A percentile compares a stretch with the other conserved stretches of the same genome.
These are phyloP conservation scores for Colletotrichum euphorbiae DNA, from an alignment of 2,329 filamentous ascomycete species.

Conservation along the genomic window DNA sequence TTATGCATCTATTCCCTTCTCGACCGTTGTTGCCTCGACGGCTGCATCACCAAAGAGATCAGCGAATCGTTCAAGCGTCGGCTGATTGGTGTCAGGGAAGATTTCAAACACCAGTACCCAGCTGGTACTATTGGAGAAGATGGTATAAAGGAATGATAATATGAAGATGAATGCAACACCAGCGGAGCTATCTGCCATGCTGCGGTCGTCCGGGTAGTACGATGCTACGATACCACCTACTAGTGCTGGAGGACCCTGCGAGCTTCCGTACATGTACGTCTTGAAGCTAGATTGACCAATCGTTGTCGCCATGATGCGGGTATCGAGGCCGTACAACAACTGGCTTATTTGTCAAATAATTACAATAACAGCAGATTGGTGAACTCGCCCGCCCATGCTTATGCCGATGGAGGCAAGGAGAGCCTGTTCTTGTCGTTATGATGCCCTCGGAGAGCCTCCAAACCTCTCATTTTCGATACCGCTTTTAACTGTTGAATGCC, in stretches of 20 bases:
- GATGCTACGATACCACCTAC: not conserved
- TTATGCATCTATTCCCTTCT: not conserved
- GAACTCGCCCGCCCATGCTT: not conserved
- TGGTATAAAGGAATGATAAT: not conserved
- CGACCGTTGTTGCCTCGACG: fast-evolving
- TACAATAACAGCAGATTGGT: too few relatives aligned
- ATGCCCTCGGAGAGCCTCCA: not conserved
- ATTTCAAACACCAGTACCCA: not conserved
- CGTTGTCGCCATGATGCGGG: slow-evolving; percentile 1
- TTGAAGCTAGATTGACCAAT: slow-evolving; percentile 7
- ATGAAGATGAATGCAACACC: not conserved
- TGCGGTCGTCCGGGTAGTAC: not conserved
- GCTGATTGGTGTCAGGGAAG: not conserved
- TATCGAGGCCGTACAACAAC: not conserved
- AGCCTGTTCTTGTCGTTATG: not conserved
- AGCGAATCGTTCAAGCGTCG: not conserved
- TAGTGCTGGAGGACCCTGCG: not conserved
- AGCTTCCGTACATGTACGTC: not conserved
- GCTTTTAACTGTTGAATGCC: too few relatives aligned
- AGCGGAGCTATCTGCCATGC: not conserved
- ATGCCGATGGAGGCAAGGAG: not conserved
- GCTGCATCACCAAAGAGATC: not conserved
- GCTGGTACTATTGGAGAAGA: not conserved
- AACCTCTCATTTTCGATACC: not conserved
- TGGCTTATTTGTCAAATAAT: not conserved